These are phyloP conservation scores for Puya raimondii DNA, from an alignment of 176 grass and related monocot species.

Conservation along the genomic window DNA sequence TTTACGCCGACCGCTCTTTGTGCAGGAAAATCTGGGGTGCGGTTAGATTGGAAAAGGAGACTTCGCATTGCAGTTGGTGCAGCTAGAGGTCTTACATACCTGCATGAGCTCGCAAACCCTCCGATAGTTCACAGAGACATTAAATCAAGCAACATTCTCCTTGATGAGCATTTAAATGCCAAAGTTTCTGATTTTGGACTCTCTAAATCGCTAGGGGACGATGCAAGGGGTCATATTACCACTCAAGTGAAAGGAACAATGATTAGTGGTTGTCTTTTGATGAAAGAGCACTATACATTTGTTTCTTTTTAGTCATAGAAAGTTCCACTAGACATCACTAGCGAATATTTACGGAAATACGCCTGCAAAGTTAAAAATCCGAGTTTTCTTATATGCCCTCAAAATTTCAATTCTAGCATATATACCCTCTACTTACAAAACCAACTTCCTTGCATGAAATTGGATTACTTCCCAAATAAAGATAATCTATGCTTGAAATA, in stretches of 20 bases:
- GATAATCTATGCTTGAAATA: too few relatives aligned
- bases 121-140: constrained; percentile 83
- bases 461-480: too few relatives aligned
- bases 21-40: constrained; percentile 69
- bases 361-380: too few relatives aligned
- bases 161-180: constrained; percentile 68
- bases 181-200: constrained; percentile 84
- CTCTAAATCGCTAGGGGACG: constrained; percentile 48
- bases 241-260: constrained; percentile 90
- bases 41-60: constrained; percentile 60
- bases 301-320: too few relatives aligned
- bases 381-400: not conserved
- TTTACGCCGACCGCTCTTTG: constrained; percentile 3
- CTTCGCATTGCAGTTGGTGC: constrained; percentile 55
- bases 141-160: constrained; percentile 79
- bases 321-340: too few relatives aligned
- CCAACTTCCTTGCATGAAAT: too few relatives aligned
- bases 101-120: constrained; percentile 78
- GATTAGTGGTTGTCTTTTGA: constrained; percentile 23
- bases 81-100: constrained; percentile 66
- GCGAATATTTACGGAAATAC: too few relatives aligned
- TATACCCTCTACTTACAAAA: too few relatives aligned
- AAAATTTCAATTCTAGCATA: too few relatives aligned
- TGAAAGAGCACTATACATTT: too few relatives aligned
- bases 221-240: constrained; percentile 30